Conservation (phyloP, 768 basidiomycete species). For the Macrolepiota albuminosa region DNA sequence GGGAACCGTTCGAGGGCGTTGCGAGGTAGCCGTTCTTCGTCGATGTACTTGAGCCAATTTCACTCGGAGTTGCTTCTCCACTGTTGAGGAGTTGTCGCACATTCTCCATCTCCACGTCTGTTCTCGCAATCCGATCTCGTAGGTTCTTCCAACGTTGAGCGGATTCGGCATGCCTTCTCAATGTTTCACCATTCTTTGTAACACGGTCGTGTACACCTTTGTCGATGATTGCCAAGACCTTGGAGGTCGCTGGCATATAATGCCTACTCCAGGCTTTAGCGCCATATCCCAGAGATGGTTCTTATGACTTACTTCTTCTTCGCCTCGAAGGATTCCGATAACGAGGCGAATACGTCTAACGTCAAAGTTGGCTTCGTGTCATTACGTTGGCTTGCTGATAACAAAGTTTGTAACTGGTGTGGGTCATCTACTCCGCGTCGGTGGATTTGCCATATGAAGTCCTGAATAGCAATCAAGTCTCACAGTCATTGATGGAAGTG, state of each 20-base stretch:
- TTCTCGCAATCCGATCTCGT: conserved; percentile 72
- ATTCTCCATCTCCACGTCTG: conserved; percentile 78
- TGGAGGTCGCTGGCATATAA: conserved; percentile 90
- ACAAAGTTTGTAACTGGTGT: conserved; percentile 37
- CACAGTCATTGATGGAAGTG: conserved; percentile 1
- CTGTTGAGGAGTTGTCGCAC: conserved; percentile 55
- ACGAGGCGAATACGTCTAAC: conserved; percentile 58
- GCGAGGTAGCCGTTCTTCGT: conserved; percentile 58
- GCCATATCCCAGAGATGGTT: background rate
- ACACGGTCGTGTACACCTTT: conserved; percentile 91
- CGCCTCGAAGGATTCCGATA: conserved; percentile 76
- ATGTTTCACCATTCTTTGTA: conserved; percentile 94
- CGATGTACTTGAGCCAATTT: conserved; percentile 63
- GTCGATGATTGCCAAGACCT: conserved; percentile 90
- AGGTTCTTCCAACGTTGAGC: conserved; percentile 81
- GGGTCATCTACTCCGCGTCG: conserved; percentile 45
- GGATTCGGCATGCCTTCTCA: conserved; percentile 86
- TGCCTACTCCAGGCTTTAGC: conserved; percentile 47
- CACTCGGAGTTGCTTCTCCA: conserved; percentile 51
- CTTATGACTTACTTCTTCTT: conserved; percentile 68
- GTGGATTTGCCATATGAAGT: conserved; percentile 84
- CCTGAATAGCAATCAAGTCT: conserved; percentile 35
- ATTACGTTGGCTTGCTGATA: conserved; percentile 44
- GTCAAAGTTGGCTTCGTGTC: conserved; percentile 40
- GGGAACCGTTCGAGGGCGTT: conserved; percentile 53